A percentile compares a stretch with the other conserved stretches of the same genome.
phyloP scores from a whole-genome alignment of 2,329 filamentous ascomycete genomes.

The Penicillium sp. region DNA sequence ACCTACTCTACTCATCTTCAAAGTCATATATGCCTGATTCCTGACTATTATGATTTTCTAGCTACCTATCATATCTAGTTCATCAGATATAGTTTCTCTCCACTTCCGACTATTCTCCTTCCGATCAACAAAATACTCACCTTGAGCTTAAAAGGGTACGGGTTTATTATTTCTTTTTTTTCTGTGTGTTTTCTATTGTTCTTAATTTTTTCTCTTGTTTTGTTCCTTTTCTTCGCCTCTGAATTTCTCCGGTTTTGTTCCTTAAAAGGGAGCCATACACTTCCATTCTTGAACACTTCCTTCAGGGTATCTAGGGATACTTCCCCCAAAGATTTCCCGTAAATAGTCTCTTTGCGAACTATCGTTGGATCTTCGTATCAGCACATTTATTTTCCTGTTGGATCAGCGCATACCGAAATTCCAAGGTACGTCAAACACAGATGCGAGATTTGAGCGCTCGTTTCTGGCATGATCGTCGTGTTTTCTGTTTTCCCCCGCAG shows the following conservation, averaged over 20 bases:
- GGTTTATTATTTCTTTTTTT: neutral
- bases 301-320: slow-evolving; percentile 10
- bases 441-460: slow-evolving; percentile 11
- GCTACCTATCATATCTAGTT: neutral
- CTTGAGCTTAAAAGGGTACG: slow-evolving; percentile 6
- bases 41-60: neutral
- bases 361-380: neutral
- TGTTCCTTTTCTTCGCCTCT: too few species aligned
- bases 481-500: slow-evolving; percentile 13
- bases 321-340: slow-evolving; percentile 9
- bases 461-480: slow-evolving; percentile 28
- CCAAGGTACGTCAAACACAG: slow-evolving; percentile 21
- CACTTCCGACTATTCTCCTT: slow-evolving; percentile 1
- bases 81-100: neutral
- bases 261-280: slow-evolving; percentile 2
- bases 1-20: too few species aligned
- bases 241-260: neutral
- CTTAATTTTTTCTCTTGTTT: neutral
- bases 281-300: slow-evolving; percentile 7
- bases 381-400: neutral
- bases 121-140: neutral
- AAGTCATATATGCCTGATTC: neutral
- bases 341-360: neutral
- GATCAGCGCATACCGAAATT: slow-evolving; percentile 14
- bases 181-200: neutral